Percentiles rank a stretch among this genome's conserved stretches.
Conservation (phyloP, 164 flowering plant genomes). For the Stephania yunnanensis region DNA sequence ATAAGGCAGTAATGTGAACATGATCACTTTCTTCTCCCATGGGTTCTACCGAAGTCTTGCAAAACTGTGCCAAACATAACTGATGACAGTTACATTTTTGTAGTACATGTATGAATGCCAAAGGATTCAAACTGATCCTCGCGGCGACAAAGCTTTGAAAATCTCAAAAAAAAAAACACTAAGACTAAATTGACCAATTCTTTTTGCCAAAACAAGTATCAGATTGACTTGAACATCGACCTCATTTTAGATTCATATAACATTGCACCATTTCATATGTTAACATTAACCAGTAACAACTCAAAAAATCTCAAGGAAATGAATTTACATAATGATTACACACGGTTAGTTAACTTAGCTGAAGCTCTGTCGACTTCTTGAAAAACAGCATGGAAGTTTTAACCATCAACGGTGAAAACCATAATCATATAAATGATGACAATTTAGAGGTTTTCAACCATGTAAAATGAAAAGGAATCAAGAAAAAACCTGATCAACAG, state of each 20-base stretch:
- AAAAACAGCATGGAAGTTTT: background rate
- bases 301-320: too few relatives aligned
- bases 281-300: too few relatives aligned
- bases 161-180: background rate
- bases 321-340: too few relatives aligned
- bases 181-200: background rate
- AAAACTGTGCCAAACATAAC: conserved; percentile 47
- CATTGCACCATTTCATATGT: too few relatives aligned
- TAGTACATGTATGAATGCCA: background rate
- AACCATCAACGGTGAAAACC: background rate
- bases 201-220: background rate
- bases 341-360: too few relatives aligned
- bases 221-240: background rate
- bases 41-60: conserved; percentile 94
- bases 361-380: background rate
- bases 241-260: background rate
- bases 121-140: background rate
- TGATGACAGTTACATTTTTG: background rate
- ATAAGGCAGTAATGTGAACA: conserved; percentile 86
- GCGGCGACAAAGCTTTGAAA: background rate
- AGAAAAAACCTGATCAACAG: conserved; percentile 79
- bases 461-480: background rate
- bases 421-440: background rate
- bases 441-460: background rate
- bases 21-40: conserved; percentile 99